Conservation (phyloP, 352 stramenopile genomes). For the Pythium utonaiense region DNA sequence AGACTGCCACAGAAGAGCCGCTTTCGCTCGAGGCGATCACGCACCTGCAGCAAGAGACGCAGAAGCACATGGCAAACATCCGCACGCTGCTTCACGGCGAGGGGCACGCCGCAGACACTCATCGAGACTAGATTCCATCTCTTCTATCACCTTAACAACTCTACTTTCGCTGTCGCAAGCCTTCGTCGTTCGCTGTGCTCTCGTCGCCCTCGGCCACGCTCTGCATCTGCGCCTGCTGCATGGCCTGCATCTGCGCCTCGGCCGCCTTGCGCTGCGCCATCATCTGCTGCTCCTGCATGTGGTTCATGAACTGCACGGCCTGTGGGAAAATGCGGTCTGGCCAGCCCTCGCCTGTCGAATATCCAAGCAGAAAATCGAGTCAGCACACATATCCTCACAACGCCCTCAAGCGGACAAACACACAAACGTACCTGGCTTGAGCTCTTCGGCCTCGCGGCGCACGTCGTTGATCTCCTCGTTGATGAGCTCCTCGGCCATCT, state of each 20-base stretch:
- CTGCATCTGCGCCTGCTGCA: constrained; percentile 53
- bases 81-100: constrained; percentile 20
- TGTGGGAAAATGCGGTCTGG: constrained; percentile 86
- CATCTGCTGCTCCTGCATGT: constrained; percentile 85
- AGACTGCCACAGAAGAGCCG: not conserved
- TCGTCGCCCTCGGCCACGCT: constrained; percentile 13
- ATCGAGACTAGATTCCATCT: constrained; percentile 12
- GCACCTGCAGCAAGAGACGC: constrained; percentile 46
- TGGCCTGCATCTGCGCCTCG: constrained; percentile 68
- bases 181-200: constrained; percentile 29
- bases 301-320: constrained; percentile 88
- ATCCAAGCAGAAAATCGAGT: not conserved
- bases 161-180: constrained; percentile 70
- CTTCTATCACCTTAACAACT: constrained; percentile 17
- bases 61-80: constrained; percentile 50
- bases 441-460: constrained; percentile 68
- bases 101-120: not conserved
- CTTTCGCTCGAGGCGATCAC: constrained; percentile 21
- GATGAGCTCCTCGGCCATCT: constrained; percentile 84
- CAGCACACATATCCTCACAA: no score
- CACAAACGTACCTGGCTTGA: constrained; percentile 64
- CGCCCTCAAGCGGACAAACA: no score
- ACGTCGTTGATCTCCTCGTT: constrained; percentile 87
- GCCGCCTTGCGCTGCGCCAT: constrained; percentile 66
- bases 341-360: constrained; percentile 63